Conservation (phyloP, 805 yeast species). For the Candida andamanensis region DNA sequence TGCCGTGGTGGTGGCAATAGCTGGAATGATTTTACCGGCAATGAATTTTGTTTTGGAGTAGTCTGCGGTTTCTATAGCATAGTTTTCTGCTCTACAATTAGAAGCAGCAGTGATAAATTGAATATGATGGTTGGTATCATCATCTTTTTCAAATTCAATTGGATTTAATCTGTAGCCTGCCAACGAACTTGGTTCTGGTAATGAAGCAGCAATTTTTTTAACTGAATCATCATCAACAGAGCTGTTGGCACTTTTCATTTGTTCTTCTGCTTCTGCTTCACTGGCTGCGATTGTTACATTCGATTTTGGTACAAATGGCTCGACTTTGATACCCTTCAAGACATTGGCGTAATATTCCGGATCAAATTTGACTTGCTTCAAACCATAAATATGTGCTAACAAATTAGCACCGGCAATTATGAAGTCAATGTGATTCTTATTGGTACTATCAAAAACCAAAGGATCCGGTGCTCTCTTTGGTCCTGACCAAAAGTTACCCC, state of each 20-base stretch:
- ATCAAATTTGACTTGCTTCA: slow-evolving; percentile 62
- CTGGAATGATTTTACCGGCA: slow-evolving; percentile 98
- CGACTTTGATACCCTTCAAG: slow-evolving; percentile 38
- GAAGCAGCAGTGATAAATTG: slow-evolving; percentile 96
- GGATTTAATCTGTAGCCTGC: slow-evolving; percentile 84
- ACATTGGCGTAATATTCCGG: slow-evolving; percentile 51
- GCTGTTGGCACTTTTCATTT: slow-evolving; percentile 40
- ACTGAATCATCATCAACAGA: slow-evolving; percentile 58
- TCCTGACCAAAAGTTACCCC: slow-evolving; percentile 96
- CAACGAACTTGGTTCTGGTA: slow-evolving; percentile 84
- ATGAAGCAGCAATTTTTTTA: slow-evolving; percentile 61
- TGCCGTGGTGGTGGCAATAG: slow-evolving; percentile 99
- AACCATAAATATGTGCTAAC: slow-evolving; percentile 85
- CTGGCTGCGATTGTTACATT: slow-evolving; percentile 77
- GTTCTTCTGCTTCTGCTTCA: slow-evolving; percentile 87
- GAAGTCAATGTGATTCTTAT: slow-evolving; percentile 76
- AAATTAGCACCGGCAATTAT: slow-evolving; percentile 86
- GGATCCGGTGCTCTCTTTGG: slow-evolving; percentile 95
- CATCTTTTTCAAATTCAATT: slow-evolving; percentile 98
- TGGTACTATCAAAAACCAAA: slow-evolving; percentile 67
- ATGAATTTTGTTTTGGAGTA: slow-evolving; percentile 88
- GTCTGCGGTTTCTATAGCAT: slow-evolving; percentile 84
- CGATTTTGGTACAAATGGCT: slow-evolving; percentile 67
- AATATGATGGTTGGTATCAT: slow-evolving; percentile 93
- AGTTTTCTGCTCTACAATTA: slow-evolving; percentile 90